These are phyloP conservation scores for Aspergillus egyptiacus DNA, from an alignment of 495 filamentous ascomycete species.

Conservation along the genomic window DNA sequence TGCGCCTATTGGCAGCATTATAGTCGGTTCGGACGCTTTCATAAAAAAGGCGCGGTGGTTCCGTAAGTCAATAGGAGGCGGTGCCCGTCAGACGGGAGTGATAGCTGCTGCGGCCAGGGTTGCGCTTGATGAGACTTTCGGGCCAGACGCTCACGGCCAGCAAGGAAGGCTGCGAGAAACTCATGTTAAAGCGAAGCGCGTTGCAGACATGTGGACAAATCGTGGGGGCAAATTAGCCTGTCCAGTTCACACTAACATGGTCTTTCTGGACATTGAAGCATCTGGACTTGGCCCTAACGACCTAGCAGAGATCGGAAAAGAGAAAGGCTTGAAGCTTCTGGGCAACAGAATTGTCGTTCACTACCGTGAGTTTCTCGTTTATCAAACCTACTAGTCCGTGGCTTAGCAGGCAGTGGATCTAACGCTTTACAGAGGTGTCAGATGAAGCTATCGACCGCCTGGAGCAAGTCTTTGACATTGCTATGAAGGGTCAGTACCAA, in stretches of 20 bases:
- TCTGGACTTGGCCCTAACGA: slow-evolving; percentile 41
- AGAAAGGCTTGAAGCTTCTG: slow-evolving; percentile 35
- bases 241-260: slow-evolving; percentile 78
- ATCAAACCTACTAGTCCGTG: not conserved
- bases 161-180: slow-evolving; percentile 57
- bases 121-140: slow-evolving; percentile 55
- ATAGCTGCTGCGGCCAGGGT: slow-evolving; percentile 43
- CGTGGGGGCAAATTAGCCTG: slow-evolving; percentile 44
- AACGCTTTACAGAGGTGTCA: slow-evolving; percentile 39
- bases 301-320: slow-evolving; percentile 32
- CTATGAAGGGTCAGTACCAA: slow-evolving; percentile 33
- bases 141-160: slow-evolving; percentile 50
- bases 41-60: slow-evolving; percentile 73
- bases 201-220: slow-evolving; percentile 58
- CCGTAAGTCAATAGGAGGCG: slow-evolving; percentile 80
- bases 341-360: slow-evolving; percentile 41
- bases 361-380: slow-evolving; percentile 37
- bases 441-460: slow-evolving; percentile 37
- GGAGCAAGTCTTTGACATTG: slow-evolving; percentile 37
- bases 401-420: slow-evolving; percentile 9
- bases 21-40: slow-evolving; percentile 60
- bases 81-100: slow-evolving; percentile 61
- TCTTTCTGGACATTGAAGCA: slow-evolving; percentile 74
- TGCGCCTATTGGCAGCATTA: slow-evolving; percentile 77
- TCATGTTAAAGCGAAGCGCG: slow-evolving; percentile 58